phyloP scores from a whole-genome alignment of 345 rosid genomes.

The Dovyalis caffra region DNA sequence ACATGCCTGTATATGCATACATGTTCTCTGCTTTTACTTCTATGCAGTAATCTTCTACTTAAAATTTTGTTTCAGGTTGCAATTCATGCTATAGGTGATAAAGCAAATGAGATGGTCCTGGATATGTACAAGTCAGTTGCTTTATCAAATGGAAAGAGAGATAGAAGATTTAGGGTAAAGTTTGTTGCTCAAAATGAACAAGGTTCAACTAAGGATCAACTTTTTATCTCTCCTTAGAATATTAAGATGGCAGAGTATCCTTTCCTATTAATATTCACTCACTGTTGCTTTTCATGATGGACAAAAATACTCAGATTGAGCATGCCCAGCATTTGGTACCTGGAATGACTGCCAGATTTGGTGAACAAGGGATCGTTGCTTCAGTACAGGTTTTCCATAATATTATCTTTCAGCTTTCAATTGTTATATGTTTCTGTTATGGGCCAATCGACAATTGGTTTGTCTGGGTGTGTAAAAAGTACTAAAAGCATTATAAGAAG shows the following conservation, averaged over 20 bases:
- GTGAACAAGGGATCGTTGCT: conserved; percentile 66
- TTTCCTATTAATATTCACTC: background rate
- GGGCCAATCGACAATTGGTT: no score
- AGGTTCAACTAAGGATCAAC: background rate
- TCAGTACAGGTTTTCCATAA: conserved; percentile 67
- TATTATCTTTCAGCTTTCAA: background rate
- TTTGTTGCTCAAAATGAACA: conserved; percentile 20
- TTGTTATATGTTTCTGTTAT: no score
- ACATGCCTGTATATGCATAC: background rate
- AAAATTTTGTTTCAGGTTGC: conserved; percentile 56
- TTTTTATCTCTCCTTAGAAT: conserved; percentile 3
- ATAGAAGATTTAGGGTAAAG: conserved; percentile 81
- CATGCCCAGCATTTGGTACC: conserved; percentile 86
- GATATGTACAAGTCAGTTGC: conserved; percentile 60
- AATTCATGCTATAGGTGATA: conserved; percentile 93
- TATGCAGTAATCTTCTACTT: background rate
- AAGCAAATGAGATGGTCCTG: conserved; percentile 72
- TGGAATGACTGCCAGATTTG: conserved; percentile 60
- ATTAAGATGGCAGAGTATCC: background rate
- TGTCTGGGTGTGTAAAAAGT: no score
- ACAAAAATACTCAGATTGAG: conserved; percentile 56
- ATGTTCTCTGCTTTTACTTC: background rate
- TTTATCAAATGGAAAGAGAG: conserved; percentile 63
- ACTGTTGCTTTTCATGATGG: conserved; percentile 14
- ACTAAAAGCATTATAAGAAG: no score